Evolutionary conservation across 495 filamentous ascomycete species (phyloP).

Genomic region (Tuber umbilicatum): DNA sequence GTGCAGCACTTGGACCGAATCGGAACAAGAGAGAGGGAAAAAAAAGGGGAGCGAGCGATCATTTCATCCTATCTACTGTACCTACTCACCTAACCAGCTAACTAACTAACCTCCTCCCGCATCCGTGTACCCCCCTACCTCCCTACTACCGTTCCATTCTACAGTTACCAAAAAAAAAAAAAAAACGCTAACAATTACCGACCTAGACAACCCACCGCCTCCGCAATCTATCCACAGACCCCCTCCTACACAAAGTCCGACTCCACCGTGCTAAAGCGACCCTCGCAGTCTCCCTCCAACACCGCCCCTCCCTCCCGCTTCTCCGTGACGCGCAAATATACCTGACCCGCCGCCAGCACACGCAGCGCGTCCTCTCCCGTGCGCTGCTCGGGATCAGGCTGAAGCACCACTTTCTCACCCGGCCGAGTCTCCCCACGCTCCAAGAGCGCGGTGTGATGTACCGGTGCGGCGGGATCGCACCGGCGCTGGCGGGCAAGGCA

Average conservation of each 20-base stretch:
- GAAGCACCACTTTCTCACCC: slow-evolving; percentile 39
- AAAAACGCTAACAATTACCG: slow-evolving; percentile 12
- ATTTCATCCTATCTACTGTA: neutral
- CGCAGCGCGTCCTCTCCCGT: slow-evolving; percentile 51
- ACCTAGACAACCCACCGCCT: slow-evolving; percentile 53
- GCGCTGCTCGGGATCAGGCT: slow-evolving; percentile 51
- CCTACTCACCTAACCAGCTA: neutral
- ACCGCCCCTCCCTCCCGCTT: slow-evolving; percentile 50
- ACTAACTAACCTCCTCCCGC: neutral
- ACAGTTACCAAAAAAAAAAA: slow-evolving; percentile 5
- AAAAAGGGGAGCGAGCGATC: neutral
- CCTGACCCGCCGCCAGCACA: slow-evolving; percentile 52
- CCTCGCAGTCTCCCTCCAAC: slow-evolving; percentile 49
- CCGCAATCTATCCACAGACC: slow-evolving; percentile 50
- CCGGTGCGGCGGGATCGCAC: slow-evolving; percentile 39
- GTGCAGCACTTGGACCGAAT: neutral
- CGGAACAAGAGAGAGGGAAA: neutral
- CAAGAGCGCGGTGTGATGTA: slow-evolving; percentile 42
- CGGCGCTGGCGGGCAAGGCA: slow-evolving; percentile 46
- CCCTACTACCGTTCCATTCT: slow-evolving; percentile 1
- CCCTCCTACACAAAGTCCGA: slow-evolving; percentile 52
- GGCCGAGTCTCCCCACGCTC: slow-evolving; percentile 38
- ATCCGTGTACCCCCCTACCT: slow-evolving; percentile 1
- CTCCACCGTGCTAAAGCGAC: slow-evolving; percentile 49
- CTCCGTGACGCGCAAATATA: slow-evolving; percentile 50